Evolutionary conservation across 495 filamentous ascomycete genomes (phyloP).

Genomic region (Parmelia sp.): DNA sequence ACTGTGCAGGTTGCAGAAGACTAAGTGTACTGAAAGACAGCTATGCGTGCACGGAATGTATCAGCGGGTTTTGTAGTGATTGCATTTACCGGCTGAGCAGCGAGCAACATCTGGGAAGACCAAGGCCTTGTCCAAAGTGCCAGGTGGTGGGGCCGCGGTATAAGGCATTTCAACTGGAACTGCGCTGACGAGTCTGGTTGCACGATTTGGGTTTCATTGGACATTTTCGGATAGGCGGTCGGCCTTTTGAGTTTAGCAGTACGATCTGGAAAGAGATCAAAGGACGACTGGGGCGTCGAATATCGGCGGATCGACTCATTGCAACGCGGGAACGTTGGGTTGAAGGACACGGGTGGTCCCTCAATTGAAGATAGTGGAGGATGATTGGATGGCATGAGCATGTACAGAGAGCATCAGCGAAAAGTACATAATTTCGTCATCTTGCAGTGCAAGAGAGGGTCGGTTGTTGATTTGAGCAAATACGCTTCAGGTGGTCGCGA

Average conservation of each 20-base stretch:
- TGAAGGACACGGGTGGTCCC: neutral
- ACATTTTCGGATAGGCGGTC: neutral
- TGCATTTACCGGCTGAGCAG: constrained; percentile 74
- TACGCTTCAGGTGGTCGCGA: neutral
- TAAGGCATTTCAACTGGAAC: constrained; percentile 50
- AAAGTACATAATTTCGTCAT: constrained; percentile 11
- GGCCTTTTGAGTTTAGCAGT: neutral
- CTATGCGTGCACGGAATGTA: constrained; percentile 90
- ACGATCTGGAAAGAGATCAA: neutral
- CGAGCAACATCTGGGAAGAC: constrained; percentile 40
- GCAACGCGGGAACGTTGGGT: neutral
- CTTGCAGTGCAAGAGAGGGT: constrained; percentile 6
- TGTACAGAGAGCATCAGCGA: constrained; percentile 5
- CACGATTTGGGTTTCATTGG: neutral
- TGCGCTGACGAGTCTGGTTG: constrained; percentile 35
- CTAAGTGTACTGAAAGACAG: constrained; percentile 68
- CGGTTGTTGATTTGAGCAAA: constrained; percentile 1
- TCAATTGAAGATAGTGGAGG: neutral
- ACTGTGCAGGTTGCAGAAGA: constrained; percentile 75
- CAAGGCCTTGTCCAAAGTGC: constrained; percentile 47
- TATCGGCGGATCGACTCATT: constrained; percentile 4
- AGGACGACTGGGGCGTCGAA: neutral
- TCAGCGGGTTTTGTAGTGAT: constrained; percentile 79
- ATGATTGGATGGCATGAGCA: constrained; percentile 6
- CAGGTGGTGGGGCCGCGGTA: constrained; percentile 45